phyloP scores from a whole-genome alignment of 306 rosid species.

The Citrullus colocynthis region DNA sequence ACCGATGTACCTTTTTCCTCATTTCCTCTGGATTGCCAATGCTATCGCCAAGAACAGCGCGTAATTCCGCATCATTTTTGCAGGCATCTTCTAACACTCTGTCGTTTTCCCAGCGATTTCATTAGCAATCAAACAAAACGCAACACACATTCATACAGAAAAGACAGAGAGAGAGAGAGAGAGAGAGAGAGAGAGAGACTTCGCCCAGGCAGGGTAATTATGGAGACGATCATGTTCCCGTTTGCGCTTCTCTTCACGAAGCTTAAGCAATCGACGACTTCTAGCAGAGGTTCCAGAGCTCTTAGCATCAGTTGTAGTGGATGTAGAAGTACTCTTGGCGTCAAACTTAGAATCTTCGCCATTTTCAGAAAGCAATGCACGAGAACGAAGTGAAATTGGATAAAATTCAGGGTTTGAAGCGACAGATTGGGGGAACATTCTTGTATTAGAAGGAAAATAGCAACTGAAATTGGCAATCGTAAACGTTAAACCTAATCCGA shows the following conservation, averaged over 20 bases:
- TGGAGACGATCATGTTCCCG: slow-evolving; percentile 55
- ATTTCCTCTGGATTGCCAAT: slow-evolving; percentile 80
- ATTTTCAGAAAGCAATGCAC: slow-evolving; percentile 6
- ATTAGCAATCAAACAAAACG: neutral
- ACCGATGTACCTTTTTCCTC: slow-evolving; percentile 44
- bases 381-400: slow-evolving; percentile 1
- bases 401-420: neutral
- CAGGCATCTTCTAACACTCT: slow-evolving; percentile 77
- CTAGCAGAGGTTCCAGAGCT: slow-evolving; percentile 82
- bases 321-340: neutral
- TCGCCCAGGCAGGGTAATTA: slow-evolving; percentile 87
- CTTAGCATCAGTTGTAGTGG: neutral
- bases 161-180: neutral
- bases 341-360: neutral
- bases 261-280: slow-evolving; percentile 60
- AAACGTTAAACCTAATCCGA: neutral
- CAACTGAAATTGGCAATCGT: neutral
- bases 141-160: neutral
- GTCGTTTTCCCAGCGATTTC: neutral
- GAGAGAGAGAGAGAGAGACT: slow-evolving; percentile 21
- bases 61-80: slow-evolving; percentile 65
- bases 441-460: neutral
- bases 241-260: slow-evolving; percentile 70
- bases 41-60: slow-evolving; percentile 80
- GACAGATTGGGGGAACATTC: neutral